phyloP scores from a whole-genome alignment of 345 rosid genomes.

The Syzygium aromaticum region DNA sequence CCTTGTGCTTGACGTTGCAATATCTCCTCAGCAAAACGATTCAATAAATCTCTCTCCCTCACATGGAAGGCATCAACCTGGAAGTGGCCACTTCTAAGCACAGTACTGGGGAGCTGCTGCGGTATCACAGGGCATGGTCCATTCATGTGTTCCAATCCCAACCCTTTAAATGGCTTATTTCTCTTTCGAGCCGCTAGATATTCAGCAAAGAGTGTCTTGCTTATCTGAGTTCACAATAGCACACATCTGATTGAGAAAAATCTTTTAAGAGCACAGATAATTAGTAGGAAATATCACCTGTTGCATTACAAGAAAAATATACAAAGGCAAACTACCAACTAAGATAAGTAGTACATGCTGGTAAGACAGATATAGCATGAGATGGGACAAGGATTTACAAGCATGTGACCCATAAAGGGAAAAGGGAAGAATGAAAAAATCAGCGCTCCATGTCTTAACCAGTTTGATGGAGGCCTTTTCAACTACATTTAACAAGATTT shows the following conservation, averaged over 20 bases:
- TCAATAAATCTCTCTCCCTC: conserved; percentile 85
- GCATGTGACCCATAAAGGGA: neutral
- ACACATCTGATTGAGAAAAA: neutral
- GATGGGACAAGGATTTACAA: neutral
- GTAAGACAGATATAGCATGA: neutral
- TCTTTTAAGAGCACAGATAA: neutral
- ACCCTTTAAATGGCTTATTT: conserved; percentile 53
- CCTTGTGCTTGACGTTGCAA: conserved; percentile 55
- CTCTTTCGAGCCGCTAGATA: conserved; percentile 54
- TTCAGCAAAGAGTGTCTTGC: conserved; percentile 88
- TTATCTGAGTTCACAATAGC: conserved; percentile 38
- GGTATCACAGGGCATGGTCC: conserved; percentile 54
- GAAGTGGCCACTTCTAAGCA: conserved; percentile 62
- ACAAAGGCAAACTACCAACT: neutral
- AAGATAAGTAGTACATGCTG: neutral
- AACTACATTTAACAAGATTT: neutral
- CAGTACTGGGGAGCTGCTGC: conserved; percentile 51
- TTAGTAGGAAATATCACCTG: neutral
- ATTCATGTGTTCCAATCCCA: conserved; percentile 89
- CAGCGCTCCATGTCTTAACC: neutral
- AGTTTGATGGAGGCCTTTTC: neutral
- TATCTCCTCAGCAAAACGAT: conserved; percentile 54
- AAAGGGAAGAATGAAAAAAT: neutral
- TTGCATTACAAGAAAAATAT: neutral
- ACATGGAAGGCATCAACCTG: conserved; percentile 70